A percentile compares a stretch with the other conserved stretches of the same genome.
These are phyloP conservation scores for Arachis stenosperma DNA, from an alignment of 306 rosid genomes.

Conservation along the genomic window DNA sequence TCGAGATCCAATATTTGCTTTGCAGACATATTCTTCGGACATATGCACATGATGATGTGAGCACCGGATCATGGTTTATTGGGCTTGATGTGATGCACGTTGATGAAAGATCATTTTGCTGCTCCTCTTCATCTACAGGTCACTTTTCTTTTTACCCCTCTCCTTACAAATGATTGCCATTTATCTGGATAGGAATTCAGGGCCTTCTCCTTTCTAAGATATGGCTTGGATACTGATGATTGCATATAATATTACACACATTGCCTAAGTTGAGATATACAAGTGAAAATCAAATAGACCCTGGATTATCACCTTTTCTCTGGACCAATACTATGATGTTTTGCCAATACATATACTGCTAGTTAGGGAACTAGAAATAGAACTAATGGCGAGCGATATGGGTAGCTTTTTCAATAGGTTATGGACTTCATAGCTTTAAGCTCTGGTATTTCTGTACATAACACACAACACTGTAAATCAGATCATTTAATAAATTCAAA, in stretches of 20 bases:
- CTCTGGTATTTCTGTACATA: neutral
- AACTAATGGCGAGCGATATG: neutral
- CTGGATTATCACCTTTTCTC: neutral
- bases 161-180: constrained; percentile 9
- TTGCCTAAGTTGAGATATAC: constrained; percentile 2
- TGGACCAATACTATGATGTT: neutral
- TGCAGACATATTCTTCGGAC: constrained; percentile 64
- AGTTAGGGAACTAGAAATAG: neutral
- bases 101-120: constrained; percentile 64
- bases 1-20: constrained; percentile 35
- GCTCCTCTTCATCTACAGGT: constrained; percentile 68
- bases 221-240: constrained; percentile 1
- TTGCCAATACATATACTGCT: neutral
- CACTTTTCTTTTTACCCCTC: constrained; percentile 37
- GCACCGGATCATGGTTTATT: constrained; percentile 79
- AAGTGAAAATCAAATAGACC: constrained; percentile 8
- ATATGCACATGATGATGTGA: constrained; percentile 71
- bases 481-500: constrained; percentile 10
- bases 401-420: neutral
- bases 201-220: constrained; percentile 12
- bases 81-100: constrained; percentile 67
- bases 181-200: constrained; percentile 21
- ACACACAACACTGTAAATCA: neutral
- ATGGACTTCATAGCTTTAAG: neutral
- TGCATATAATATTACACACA: constrained; percentile 5